Base-by-base conservation (phyloP, 2,329 filamentous ascomycete genomes). In the Diaporthe citri region DNA sequence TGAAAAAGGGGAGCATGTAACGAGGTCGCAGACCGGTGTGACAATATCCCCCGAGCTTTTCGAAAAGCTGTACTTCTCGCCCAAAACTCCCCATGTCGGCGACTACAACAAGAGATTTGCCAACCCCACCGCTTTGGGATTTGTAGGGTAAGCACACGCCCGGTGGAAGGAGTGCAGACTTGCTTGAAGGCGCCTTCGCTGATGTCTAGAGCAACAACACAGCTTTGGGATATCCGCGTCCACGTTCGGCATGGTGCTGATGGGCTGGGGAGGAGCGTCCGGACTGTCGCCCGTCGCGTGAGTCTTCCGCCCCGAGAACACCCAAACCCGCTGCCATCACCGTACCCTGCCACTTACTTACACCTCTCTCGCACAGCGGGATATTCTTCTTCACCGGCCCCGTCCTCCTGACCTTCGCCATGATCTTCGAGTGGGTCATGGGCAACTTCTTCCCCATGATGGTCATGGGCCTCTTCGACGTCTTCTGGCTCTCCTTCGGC, bases 401-500 rank as follows among this genome's bases (percentile, higher is more conserved):
- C 1, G 78, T 89, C 17, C 84, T 89, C 60, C 82, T 89, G 9
- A 78, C 85, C 20, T 83, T 88, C 46, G 82, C 85, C 41, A 85
- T 86, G 73, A 85, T 89, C 9, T 88, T 88, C 76, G 87, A 89
- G 76, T 89, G 87, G 87, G 85, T 89, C 60, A 86, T 87, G 84
- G 85, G 85, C 8, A 87, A 87, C 77, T 87, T 87, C 83, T 86
- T 87, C 76, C 82, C 85, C 3, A 89, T 89, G 87, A 87, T 88
- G 83, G 85, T 88, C 0, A 87, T 87, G 81, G 87, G 85, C 5
- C 82, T 89, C 51, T 89, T 89, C 77, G 82, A 84, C 55, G 86
- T 69, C 31, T 72, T 72, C 79, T 89, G 87, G 86, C 82, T 89
- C 5, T 87, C 85, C 2, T 89, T 90, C 77, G 88, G 86, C 22